Percentiles rank a stretch among this genome's conserved stretches.
Conservation (phyloP, 2,329 filamentous ascomycete species). For the Myriosclerotinia duriaeana region DNA sequence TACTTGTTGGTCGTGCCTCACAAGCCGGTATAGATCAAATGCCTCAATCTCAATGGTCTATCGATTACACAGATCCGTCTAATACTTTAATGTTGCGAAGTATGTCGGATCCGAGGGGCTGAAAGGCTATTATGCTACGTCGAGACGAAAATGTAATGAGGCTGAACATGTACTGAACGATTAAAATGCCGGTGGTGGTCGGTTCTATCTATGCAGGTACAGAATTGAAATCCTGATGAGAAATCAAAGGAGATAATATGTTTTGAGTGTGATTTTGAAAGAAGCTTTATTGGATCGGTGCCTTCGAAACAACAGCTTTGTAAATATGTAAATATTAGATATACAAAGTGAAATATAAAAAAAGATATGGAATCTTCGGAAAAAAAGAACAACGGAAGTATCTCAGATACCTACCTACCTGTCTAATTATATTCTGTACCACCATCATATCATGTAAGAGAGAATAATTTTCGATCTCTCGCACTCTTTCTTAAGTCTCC, state of each 20-base stretch:
- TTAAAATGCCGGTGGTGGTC: neutral
- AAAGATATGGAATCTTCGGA: neutral
- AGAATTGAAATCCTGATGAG: neutral
- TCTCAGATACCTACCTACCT: neutral
- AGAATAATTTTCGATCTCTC: neutral
- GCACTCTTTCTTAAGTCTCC: neutral
- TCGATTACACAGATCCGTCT: neutral
- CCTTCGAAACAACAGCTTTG: neutral
- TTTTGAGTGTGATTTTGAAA: neutral
- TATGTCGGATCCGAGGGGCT: neutral
- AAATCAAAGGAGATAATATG: neutral
- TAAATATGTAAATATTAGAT: neutral
- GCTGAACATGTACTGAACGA: neutral
- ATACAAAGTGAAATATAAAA: neutral
- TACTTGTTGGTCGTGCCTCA: neutral
- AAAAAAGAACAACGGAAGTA: neutral
- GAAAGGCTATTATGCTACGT: neutral
- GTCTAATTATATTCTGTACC: neutral
- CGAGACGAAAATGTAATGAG: neutral
- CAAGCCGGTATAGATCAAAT: neutral
- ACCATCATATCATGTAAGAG: neutral
- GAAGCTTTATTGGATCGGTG: neutral
- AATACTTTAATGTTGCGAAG: neutral
- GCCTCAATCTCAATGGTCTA: too few species aligned
- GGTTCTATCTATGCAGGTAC: conserved; percentile 16